A percentile compares a stretch with the other conserved stretches of the same genome.
phyloP scores from a whole-genome alignment of 306 rosid species.

The Citrullus colocynthis region DNA sequence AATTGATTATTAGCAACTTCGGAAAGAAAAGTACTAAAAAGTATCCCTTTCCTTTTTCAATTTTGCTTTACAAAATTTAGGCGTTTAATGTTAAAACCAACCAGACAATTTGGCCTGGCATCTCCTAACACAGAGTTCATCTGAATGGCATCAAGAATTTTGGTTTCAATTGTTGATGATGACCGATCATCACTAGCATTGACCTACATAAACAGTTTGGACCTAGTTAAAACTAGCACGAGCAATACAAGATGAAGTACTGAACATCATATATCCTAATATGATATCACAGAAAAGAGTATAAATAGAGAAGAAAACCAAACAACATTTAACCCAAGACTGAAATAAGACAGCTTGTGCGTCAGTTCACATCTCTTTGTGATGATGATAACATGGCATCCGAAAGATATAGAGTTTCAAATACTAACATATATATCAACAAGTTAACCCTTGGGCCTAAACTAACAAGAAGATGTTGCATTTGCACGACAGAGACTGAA shows the following conservation, averaged over 20 bases:
- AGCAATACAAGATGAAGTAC: not conserved
- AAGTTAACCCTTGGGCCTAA: not conserved
- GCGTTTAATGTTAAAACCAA: conserved; percentile 14
- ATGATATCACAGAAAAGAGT: not conserved
- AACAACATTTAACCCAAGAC: not conserved
- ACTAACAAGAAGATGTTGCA: not conserved
- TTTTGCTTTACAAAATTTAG: not conserved
- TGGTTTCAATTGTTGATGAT: conserved; percentile 64
- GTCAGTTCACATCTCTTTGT: not conserved
- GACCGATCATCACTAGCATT: conserved; percentile 99
- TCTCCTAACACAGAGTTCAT: conserved; percentile 63
- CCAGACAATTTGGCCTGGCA: conserved; percentile 83
- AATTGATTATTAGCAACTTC: not conserved
- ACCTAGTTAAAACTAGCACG: not conserved
- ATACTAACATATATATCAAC: not conserved
- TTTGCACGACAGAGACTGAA: not conserved
- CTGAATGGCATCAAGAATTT: conserved; percentile 78
- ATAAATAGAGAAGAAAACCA: not conserved
- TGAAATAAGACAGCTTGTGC: not conserved
- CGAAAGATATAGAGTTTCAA: not conserved
- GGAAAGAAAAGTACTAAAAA: not conserved
- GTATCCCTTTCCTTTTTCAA: not conserved
- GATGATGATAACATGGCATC: not conserved
- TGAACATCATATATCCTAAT: not conserved
- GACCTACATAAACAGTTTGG: conserved; percentile 25